phyloP scores from a whole-genome alignment of 1,139 yeast species.

The Yamadazyma mexicana region DNA sequence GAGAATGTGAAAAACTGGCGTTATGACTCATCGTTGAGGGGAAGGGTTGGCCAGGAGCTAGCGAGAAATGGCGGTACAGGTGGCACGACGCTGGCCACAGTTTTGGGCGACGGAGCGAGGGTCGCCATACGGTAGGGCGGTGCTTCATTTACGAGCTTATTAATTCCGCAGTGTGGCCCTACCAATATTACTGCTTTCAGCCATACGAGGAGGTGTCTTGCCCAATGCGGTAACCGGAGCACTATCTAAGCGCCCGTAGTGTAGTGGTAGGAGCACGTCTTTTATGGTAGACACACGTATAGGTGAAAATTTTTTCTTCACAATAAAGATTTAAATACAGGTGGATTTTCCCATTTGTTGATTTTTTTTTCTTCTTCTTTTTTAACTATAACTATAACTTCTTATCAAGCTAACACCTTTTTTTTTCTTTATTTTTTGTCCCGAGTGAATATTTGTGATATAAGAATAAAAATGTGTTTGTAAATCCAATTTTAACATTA shows the following conservation, averaged over 20 bases:
- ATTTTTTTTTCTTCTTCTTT: slow-evolving; percentile 4
- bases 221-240: neutral
- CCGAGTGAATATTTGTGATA: slow-evolving; percentile 13
- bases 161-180: neutral
- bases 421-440: slow-evolving; percentile 14
- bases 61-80: no score
- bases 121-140: neutral
- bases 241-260: slow-evolving; percentile 4
- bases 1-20: no score
- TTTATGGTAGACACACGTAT: neutral
- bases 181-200: neutral
- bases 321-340: neutral
- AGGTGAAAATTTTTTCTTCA: slow-evolving; percentile 4
- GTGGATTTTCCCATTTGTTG: slow-evolving; percentile 8
- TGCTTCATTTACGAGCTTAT: neutral
- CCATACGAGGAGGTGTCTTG: neutral
- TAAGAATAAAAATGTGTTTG: slow-evolving; percentile 32
- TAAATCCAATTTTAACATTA: slow-evolving; percentile 23
- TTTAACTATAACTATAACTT: slow-evolving; percentile 13
- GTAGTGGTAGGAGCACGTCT: neutral
- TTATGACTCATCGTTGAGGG: slow-evolving; percentile 1
- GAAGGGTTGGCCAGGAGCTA: no score
- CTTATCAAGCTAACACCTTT: slow-evolving; percentile 10
- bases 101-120: no score
- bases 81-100: neutral